A percentile compares a stretch with the other conserved stretches of the same genome.
Evolutionary conservation across 192 early-diverging fungal species (phyloP).

Genomic region (Diversispora eburnea): DNA sequence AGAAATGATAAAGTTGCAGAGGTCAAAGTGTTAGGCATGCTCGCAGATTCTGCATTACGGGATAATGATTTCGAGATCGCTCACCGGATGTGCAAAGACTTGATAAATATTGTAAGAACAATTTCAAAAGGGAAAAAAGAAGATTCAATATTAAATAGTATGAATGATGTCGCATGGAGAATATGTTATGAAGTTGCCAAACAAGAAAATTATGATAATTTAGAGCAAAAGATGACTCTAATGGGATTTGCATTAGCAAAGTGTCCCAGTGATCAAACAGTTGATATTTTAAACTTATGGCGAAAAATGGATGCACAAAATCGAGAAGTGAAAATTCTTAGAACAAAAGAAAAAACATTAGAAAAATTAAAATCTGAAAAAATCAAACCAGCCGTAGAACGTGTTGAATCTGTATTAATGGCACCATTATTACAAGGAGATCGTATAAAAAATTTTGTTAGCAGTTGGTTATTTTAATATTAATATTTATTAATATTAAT

Average conservation of each 20-base stretch:
- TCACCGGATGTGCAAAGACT: conserved; percentile 52
- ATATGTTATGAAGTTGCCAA: conserved; percentile 43
- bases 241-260: conserved; percentile 52
- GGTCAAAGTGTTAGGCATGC: conserved; percentile 56
- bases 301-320: conserved; percentile 37
- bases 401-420: conserved; percentile 25
- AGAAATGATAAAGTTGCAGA: conserved; percentile 46
- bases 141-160: background rate
- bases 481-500: background rate
- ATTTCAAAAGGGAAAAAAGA: conserved; percentile 1
- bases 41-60: conserved; percentile 59
- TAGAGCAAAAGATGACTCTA: conserved; percentile 46
- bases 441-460: conserved; percentile 39
- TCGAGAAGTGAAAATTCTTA: background rate
- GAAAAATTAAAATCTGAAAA: conserved; percentile 8
- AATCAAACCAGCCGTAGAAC: conserved; percentile 21
- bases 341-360: background rate
- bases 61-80: conserved; percentile 52
- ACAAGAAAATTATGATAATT: conserved; percentile 40
- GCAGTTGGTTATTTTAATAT: conserved; percentile 32
- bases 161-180: conserved; percentile 34
- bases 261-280: conserved; percentile 47
- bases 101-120: conserved; percentile 50
- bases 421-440: conserved; percentile 38
- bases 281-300: conserved; percentile 44